Base-by-base conservation (phyloP, 495 filamentous ascomycete genomes). In the Haplographium delicatum region DNA sequence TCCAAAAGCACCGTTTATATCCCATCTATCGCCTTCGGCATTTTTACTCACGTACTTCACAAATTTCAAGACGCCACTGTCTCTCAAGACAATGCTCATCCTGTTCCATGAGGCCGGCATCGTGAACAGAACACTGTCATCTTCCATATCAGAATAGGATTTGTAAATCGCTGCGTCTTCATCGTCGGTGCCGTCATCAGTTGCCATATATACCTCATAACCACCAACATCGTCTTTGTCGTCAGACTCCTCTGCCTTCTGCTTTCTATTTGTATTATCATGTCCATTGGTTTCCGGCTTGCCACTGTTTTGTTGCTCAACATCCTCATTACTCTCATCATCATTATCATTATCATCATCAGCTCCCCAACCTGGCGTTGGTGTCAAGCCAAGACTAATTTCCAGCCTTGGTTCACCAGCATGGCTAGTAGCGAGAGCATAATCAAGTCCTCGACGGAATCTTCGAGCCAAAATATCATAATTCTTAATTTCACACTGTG, bases 181-280 rank as follows among this genome's bases (percentile, higher is more conserved):
- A 46, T 83, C 72, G 8, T 45, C 41, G 23, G 80, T 74, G 33
- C 85, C 83, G 31, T 93, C 87, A 53, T 93, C 89, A 40, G 80
- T 84, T 13, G 86, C 86, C 88, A 95, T 91, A 72, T 96, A 95
- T 34, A 90, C 84, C 62, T 95, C 88, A 59, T 94, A 88, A 16
- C 89, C 90, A 50, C 90, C 90, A 13, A 89, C 80, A 55, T 86
- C 81, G 37, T 77, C 68, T 19, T 53, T 62, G 24, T 62, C 56
- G 44, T 73, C 59, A 4, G 60, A 30, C 34, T 70, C 49, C 19
- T 56, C 37, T 27, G 49, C 34, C 46, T 61, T 53, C 9, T 54
- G 59, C 59, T 44, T 53, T 26, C 2, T 59, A 54, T 44, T 44
- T 7, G 47, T 20, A 13, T 46, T 49, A 22, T 23, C 43, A 9